Percentiles rank a stretch among this genome's conserved stretches.
phyloP scores from a whole-genome alignment of 495 filamentous ascomycete species.

The Tuber brumale region DNA sequence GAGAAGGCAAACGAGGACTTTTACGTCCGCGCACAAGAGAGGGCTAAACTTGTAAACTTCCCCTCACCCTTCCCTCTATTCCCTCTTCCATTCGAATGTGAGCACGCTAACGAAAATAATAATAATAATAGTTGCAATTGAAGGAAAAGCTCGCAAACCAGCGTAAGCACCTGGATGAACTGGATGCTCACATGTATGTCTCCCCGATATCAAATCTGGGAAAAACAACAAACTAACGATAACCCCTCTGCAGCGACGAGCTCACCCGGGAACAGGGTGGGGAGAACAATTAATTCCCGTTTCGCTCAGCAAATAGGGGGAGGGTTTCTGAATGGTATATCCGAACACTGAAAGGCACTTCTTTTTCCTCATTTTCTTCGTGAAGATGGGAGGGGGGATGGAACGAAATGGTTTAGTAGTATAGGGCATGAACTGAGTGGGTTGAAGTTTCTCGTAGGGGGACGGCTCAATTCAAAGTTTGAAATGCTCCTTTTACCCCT shows the following conservation, averaged over 20 bases:
- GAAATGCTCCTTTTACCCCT: background rate
- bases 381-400: background rate
- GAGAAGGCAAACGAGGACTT: conserved; percentile 80
- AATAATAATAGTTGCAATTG: conserved; percentile 50
- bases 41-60: conserved; percentile 62
- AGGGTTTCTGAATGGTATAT: background rate
- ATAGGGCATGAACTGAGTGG: background rate
- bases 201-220: background rate
- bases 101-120: conserved; percentile 41
- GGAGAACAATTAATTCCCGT: conserved; percentile 59
- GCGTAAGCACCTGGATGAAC: conserved; percentile 71
- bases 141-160: conserved; percentile 73
- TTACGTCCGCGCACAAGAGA: conserved; percentile 76
- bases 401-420: background rate
- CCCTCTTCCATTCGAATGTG: conserved; percentile 1
- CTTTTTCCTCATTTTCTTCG: background rate
- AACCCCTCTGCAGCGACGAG: conserved; percentile 52
- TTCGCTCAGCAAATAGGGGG: background rate
- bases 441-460: background rate
- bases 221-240: conserved; percentile 11
- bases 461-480: background rate
- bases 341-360: background rate
- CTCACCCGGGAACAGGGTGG: conserved; percentile 61
- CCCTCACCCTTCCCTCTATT: conserved; percentile 4
- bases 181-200: conserved; percentile 76